These are phyloP conservation scores for Trametes punicea DNA, from an alignment of 768 basidiomycete species.

Conservation along the genomic window DNA sequence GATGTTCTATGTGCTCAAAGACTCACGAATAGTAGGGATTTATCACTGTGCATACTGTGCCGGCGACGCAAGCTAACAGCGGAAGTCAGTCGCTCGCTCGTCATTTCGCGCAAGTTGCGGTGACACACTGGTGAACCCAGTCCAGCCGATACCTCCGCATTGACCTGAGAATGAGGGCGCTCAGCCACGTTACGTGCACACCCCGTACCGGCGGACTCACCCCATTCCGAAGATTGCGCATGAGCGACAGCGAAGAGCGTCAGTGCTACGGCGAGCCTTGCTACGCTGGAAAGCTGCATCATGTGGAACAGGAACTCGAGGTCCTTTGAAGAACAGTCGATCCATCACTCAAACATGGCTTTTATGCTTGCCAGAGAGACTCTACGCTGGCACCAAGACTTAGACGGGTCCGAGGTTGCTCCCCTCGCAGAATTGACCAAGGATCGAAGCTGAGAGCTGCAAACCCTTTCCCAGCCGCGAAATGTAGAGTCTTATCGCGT, in stretches of 20 bases:
- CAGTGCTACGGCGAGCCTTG: conserved; percentile 14
- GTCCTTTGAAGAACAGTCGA: neutral
- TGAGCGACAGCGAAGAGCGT: conserved; percentile 4
- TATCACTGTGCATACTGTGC: conserved; percentile 14
- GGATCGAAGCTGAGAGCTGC: neutral
- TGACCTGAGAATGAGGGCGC: conserved; percentile 8
- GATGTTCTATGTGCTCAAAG: neutral
- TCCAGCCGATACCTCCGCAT: conserved; percentile 26
- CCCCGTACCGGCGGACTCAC: neutral
- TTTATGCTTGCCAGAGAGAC: no score
- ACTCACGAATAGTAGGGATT: conserved; percentile 24
- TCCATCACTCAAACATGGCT: no score
- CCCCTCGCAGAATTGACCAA: conserved; percentile 9
- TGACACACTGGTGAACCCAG: conserved; percentile 19
- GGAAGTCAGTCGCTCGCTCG: neutral
- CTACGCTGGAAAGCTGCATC: conserved; percentile 20
- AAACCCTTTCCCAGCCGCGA: neutral
- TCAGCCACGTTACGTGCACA: neutral
- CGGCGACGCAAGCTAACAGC: conserved; percentile 17
- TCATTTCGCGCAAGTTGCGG: neutral
- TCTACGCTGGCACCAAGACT: neutral
- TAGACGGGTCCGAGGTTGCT: conserved; percentile 12
- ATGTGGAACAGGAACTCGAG: neutral
- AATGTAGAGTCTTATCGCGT: neutral
- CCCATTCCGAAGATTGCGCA: conserved; percentile 19